A percentile compares a stretch with the other conserved stretches of the same genome.
phyloP scores from a whole-genome alignment of 768 basidiomycete species.

The Boletellus ananiceps region DNA sequence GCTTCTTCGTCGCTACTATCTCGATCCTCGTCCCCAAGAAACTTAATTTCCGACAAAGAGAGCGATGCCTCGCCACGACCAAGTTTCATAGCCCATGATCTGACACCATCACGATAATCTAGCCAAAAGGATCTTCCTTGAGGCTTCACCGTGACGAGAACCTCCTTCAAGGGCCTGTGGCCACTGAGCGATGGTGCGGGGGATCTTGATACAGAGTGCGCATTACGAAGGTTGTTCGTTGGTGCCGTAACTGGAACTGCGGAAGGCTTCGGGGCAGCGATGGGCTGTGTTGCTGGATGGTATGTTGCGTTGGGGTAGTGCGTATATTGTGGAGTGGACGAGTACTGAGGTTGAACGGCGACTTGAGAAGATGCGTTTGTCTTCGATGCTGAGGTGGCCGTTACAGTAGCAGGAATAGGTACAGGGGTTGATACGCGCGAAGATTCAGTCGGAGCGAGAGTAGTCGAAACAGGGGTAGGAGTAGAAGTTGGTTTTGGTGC shows the following conservation, averaged over 20 bases:
- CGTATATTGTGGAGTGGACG: slow-evolving; percentile 34
- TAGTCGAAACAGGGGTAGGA: slow-evolving; percentile 19
- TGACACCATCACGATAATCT: slow-evolving; percentile 67
- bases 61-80: slow-evolving; percentile 53
- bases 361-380: slow-evolving; percentile 21
- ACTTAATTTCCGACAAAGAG: slow-evolving; percentile 49
- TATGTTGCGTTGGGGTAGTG: slow-evolving; percentile 58
- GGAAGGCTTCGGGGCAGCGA: slow-evolving; percentile 16
- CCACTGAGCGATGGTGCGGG: slow-evolving; percentile 29
- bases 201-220: slow-evolving; percentile 31
- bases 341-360: slow-evolving; percentile 26
- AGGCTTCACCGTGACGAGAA: slow-evolving; percentile 56
- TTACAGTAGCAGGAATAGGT: slow-evolving; percentile 10
- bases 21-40: slow-evolving; percentile 54
- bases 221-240: slow-evolving; percentile 17
- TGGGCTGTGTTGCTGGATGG: slow-evolving; percentile 29
- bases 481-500: slow-evolving; percentile 22
- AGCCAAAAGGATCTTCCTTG: slow-evolving; percentile 53
- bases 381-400: slow-evolving; percentile 15
- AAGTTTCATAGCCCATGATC: slow-evolving; percentile 66
- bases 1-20: slow-evolving; percentile 56
- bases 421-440: slow-evolving; percentile 19
- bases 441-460: slow-evolving; percentile 19
- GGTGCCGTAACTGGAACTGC: slow-evolving; percentile 3
- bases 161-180: slow-evolving; percentile 46